Evolutionary conservation across 164 flowering plant genomes (phyloP), one percentile per base, ranked within the genome.

Genomic region (Warburgia ugandensis): DNA sequence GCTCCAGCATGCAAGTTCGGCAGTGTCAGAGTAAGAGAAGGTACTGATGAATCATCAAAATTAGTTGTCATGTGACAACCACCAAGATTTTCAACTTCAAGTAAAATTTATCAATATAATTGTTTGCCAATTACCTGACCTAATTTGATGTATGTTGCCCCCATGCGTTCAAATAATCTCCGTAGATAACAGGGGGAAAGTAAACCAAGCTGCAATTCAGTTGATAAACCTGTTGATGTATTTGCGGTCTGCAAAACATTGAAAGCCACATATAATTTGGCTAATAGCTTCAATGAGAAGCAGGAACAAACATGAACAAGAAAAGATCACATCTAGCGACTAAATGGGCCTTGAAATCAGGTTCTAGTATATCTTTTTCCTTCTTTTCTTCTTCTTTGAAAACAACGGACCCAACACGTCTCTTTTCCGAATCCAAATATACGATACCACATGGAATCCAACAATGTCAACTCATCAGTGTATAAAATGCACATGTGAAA

Each of bases 81-180:
- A n/a, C n/a, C n/a, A n/a, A 30, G 38, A 20, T 25, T 32, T 30
- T 30, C 37, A 22, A 9, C 38, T 17, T 26, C 14, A 44, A 22
- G 17, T 26, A 17, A n/a, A 9, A 49, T 7, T 3, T 14, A 49
- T 30, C 23, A 20, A 42, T 8, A 39, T 38, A 38, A 20, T 48
- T 20, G 21, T 4, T 25, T 27, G 25, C 12, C 20, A 50, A 20
- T 62, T 63, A 91, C 97, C 82, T 91, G 97, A 52, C 97, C 97
- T 61, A 91, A 55, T 56, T 91, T 91, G 41, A 91, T 80, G 37
- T 91, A 91, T 11, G 97, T 91, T 37, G 89, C 97, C 14, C 97
- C 97, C 94, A 86, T 56, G 58, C 96, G 86, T 63, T 91, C 97
- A 76, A 91, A 91, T 65, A 91, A 62, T 64, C 55, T 83, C 67